Evolutionary conservation across 140 eudicot genomes (phyloP), one percentile per base, ranked within the genome.

Genomic region (Anethum foeniculum): DNA sequence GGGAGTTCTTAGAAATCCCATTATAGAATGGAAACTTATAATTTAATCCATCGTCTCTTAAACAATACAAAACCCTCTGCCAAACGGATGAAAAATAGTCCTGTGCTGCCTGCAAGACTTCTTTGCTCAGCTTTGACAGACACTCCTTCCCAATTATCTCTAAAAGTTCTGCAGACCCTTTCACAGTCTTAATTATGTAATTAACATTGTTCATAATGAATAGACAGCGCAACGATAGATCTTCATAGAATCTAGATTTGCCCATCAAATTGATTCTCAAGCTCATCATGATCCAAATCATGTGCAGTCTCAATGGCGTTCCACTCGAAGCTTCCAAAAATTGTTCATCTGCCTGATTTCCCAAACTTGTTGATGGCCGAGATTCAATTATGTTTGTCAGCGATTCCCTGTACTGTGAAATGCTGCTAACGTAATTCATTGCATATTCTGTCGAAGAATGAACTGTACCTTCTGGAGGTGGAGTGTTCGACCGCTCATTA

Each of bases 141-240:
- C 47, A 83, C 32, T 77, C 75, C 8, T 51, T 71, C 7, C 87
- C 83, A 23, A 86, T 67, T 75, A 86, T 73, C 71, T 34, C 76
- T 36, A 4, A 30, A 25, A 83, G 54, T 34, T 81, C 85, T 3
- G 13, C 9, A 32, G 76, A 80, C 28, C 52, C 79, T 47, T 81
- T 30, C 28, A 83, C 82, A 14, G 67, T 36, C 38, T 44, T 73
- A 1, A 78, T 69, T 7, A 86, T 69, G 71, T 75, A 43, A 23
- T 67, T 47, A 25, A 83, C n/a, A 71, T 86, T 86, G 83, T 86
- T 83, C 83, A 81, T 75, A 58, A 79, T 73, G 64, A 86, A 86
- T 56, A 86, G 36, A 15, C 67, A 73, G 13, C 25, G 74, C 69
- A 81, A 52, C 13, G 68, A 79, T 14, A 71, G n/a, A 15, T 77